These are phyloP conservation scores for Fusarium proliferatum DNA, from an alignment of 2,329 filamentous ascomycete genomes.

Conservation along the genomic window DNA sequence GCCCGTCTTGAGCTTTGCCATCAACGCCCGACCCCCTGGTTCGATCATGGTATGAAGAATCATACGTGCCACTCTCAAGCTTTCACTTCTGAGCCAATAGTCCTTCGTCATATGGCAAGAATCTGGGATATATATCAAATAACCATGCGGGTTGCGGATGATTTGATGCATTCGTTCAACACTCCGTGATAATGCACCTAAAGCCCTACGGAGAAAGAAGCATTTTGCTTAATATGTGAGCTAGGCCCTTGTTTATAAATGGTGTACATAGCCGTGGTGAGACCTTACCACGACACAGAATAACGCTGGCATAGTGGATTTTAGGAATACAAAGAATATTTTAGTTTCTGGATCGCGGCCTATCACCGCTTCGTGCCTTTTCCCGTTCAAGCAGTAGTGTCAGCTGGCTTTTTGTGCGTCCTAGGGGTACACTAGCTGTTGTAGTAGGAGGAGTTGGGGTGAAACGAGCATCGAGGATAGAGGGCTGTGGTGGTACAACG, in stretches of 20 bases:
- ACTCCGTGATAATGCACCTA: constrained; percentile 18
- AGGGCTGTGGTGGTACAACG: constrained; percentile 37
- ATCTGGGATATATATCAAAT: neutral
- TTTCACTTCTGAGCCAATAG: neutral
- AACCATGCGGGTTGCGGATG: neutral
- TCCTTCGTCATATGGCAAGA: neutral
- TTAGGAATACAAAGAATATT: constrained; percentile 14
- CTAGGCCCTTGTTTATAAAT: neutral
- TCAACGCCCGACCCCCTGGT: constrained; percentile 20
- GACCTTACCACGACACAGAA: neutral
- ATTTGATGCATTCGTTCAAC: constrained; percentile 10
- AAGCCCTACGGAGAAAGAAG: neutral
- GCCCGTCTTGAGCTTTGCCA: neutral
- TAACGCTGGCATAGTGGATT: constrained; percentile 7
- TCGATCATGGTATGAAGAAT: constrained; percentile 6
- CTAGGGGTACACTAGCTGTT: constrained; percentile 60
- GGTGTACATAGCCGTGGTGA: constrained; percentile 9
- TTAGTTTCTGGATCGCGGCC: constrained; percentile 45
- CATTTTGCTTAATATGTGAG: constrained; percentile 2
- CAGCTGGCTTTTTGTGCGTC: constrained; percentile 70
- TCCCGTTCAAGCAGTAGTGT: constrained; percentile 67
- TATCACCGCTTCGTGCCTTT: constrained; percentile 51
- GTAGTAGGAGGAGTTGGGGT: constrained; percentile 62
- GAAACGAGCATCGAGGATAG: constrained; percentile 53
- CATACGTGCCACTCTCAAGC: neutral